These are phyloP conservation scores for Suhomyces tanzawaensis DNA, from an alignment of 805 yeast genomes.

Conservation along the genomic window DNA sequence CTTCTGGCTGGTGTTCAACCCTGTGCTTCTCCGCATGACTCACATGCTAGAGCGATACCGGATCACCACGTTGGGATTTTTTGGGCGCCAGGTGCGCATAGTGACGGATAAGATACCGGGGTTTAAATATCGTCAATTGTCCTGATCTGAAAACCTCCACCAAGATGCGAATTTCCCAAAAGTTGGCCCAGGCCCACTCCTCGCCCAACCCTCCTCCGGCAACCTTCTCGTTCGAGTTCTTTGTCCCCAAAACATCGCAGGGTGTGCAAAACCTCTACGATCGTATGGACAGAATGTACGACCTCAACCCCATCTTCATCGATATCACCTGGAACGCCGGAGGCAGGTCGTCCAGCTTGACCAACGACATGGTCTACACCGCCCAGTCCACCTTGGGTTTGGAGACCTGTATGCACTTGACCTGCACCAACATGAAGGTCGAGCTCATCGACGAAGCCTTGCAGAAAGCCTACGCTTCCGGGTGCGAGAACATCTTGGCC, in stretches of 20 bases:
- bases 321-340: conserved; percentile 99
- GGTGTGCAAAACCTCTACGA: conserved; percentile 96
- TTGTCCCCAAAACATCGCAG: conserved; percentile 95
- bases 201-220: conserved; percentile 45
- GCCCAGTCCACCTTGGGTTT: conserved; percentile 87
- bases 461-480: conserved; percentile 79
- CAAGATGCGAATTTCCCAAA: conserved; percentile 42
- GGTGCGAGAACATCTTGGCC: conserved; percentile 94
- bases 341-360: conserved; percentile 76
- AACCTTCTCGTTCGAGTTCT: conserved; percentile 93
- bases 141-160: not conserved
- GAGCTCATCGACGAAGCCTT: conserved; percentile 81
- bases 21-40: conserved; percentile 3
- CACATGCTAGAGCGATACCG: conserved; percentile 5
- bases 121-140: too few relatives aligned
- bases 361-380: conserved; percentile 89
- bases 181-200: conserved; percentile 42
- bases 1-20: too few relatives aligned
- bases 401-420: conserved; percentile 97
- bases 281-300: conserved; percentile 97
- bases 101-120: not conserved
- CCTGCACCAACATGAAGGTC: conserved; percentile 92
- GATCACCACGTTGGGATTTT: conserved; percentile 6
- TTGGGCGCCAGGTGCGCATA: conserved; percentile 1
- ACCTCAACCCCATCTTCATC: conserved; percentile 83